Evolutionary conservation across 805 yeast genomes (phyloP).

Genomic region (Clavispora santaluciae): DNA sequence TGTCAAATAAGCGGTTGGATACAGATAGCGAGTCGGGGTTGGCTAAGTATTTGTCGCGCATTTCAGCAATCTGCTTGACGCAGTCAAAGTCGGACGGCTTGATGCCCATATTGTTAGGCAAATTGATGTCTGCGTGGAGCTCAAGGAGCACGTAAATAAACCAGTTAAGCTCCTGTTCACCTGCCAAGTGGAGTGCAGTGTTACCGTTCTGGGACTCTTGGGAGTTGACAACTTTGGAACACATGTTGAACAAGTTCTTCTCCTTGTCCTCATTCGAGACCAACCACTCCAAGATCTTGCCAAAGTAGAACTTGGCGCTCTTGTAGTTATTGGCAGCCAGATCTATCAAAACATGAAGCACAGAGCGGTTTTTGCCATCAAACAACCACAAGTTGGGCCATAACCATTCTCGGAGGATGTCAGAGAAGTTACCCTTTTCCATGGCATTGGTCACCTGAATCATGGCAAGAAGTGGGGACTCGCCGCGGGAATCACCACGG

Average conservation of each 20-base stretch:
- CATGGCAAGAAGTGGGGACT: slow-evolving; percentile 50
- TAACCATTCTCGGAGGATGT: slow-evolving; percentile 57
- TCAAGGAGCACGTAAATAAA: slow-evolving; percentile 30
- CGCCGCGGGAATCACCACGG: slow-evolving; percentile 36
- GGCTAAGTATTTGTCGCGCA: slow-evolving; percentile 11
- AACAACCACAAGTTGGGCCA: slow-evolving; percentile 52
- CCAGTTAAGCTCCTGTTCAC: slow-evolving; percentile 36
- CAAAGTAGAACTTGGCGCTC: slow-evolving; percentile 31
- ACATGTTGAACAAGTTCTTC: slow-evolving; percentile 11
- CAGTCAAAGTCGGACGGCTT: slow-evolving; percentile 85
- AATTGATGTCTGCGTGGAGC: slow-evolving; percentile 47
- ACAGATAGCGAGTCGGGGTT: slow-evolving; percentile 9
- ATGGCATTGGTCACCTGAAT: slow-evolving; percentile 79
- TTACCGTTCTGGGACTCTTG: slow-evolving; percentile 35
- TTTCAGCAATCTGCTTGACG: slow-evolving; percentile 34
- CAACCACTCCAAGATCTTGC: slow-evolving; percentile 31
- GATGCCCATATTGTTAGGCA: slow-evolving; percentile 81
- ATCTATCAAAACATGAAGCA: slow-evolving; percentile 80
- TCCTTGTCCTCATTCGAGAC: slow-evolving; percentile 19
- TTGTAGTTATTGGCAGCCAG: slow-evolving; percentile 26
- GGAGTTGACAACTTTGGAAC: slow-evolving; percentile 24
- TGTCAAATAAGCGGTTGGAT: slow-evolving; percentile 7
- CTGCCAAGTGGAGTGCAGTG: slow-evolving; percentile 38
- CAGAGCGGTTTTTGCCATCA: slow-evolving; percentile 67
- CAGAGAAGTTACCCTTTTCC: slow-evolving; percentile 71